Base-by-base conservation (phyloP, 2,329 filamentous ascomycete genomes). In the Coniochaeta sp. region DNA sequence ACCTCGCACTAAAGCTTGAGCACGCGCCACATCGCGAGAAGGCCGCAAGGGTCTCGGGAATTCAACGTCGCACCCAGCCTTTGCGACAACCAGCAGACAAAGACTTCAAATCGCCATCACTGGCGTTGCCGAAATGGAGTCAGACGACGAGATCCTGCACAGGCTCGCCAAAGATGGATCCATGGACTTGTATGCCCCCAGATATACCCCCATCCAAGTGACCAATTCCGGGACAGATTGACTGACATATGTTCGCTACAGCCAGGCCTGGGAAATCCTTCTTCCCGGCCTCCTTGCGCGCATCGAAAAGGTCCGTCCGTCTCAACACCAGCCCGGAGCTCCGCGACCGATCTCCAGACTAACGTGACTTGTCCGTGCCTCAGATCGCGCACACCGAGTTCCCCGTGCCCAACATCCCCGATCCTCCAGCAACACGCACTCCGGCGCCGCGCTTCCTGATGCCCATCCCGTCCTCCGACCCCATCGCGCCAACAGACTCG, bases 331-430 rank as follows among this genome's bases (percentile, higher is more conserved):
- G 4, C 19, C 5, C 2, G 19, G 24, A 12, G 10, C 14, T 22
- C 2, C 14, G 19, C 42, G 2, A 14, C 24, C 14, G 7, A n/a
- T 28, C 17, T 9, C 4, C 6, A 10, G 30, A 12, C 47, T 52
- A 8, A 52, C 47, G 42, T 14, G 10, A 4, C 2, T 4, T 36
- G 4, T 17, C 10, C 54, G 30, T 19, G 3, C 10, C 38, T 26
- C 55, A 96, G 90, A 93, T 92, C 65, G 84, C 89, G 44, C 83
- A 84, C 72, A 81, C 86, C 70, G 87, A 88, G 58, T 96, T 96
- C 67, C 86, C 89, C 47, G 87, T 89, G 66, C 89, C 89, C 58
- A 74, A 85, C 58, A 80, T 82, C 36, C 74, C 77, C 17, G 75
- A 75, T 14, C 74, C 74, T 26, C 73, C 75, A 62, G 68, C 75